Evolutionary conservation across 805 yeast species (phyloP).

Genomic region (Lachancea lanzarotensis): DNA sequence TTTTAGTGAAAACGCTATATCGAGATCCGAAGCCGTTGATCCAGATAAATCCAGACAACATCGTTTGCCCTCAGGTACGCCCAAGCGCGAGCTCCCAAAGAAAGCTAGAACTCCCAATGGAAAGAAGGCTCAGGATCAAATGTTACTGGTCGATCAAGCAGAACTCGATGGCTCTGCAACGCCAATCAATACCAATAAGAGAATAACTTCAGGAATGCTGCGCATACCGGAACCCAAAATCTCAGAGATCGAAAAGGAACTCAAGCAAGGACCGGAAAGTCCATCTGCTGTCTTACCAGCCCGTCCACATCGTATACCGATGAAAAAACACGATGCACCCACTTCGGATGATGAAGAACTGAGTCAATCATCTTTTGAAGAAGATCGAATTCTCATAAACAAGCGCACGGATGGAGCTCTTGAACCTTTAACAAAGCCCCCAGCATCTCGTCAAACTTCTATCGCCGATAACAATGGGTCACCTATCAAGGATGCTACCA

Average conservation of each 20-base stretch:
- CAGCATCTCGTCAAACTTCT: conserved; percentile 24
- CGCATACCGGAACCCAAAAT: conserved; percentile 40
- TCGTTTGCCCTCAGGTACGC: conserved; percentile 30
- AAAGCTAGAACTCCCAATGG: conserved; percentile 20
- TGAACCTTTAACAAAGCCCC: neutral
- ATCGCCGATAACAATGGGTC: conserved; percentile 31
- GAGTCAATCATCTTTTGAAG: conserved; percentile 15
- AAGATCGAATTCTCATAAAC: conserved; percentile 7
- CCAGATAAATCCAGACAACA: conserved; percentile 34
- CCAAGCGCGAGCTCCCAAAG: conserved; percentile 14
- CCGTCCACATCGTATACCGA: conserved; percentile 30
- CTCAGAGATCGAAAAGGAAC: conserved; percentile 35
- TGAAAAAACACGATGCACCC: conserved; percentile 28
- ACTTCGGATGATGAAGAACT: conserved; percentile 13
- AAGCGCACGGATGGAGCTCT: neutral
- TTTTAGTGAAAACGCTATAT: conserved; percentile 33
- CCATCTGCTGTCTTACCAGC: conserved; percentile 31
- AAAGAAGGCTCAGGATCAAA: conserved; percentile 24
- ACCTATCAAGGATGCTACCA: conserved; percentile 22
- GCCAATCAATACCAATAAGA: conserved; percentile 19
- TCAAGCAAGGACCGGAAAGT: conserved; percentile 36
- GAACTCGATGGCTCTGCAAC: conserved; percentile 12
- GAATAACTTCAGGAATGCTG: conserved; percentile 41
- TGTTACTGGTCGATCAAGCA: conserved; percentile 26
- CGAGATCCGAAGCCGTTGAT: conserved; percentile 34